phyloP scores from a whole-genome alignment of 1,139 yeast species.

The Blastobotrys arbuscula region DNA sequence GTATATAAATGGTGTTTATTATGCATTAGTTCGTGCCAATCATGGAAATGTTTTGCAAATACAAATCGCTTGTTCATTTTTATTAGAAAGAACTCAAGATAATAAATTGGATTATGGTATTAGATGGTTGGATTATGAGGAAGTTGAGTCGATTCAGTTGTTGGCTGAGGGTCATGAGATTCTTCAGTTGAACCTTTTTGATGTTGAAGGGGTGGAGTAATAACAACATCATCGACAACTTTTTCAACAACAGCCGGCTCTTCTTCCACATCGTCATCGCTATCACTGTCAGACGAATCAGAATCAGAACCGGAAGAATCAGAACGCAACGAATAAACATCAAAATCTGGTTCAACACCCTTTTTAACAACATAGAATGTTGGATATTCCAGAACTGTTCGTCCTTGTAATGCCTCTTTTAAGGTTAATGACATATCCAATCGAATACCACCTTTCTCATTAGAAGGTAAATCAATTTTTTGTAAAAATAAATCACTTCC shows the following conservation, averaged over 20 bases:
- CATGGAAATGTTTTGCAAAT: background rate
- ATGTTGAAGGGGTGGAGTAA: slow-evolving; percentile 7
- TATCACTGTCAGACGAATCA: slow-evolving; percentile 5
- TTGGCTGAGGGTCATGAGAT: slow-evolving; percentile 6
- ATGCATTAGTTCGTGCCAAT: slow-evolving; percentile 2
- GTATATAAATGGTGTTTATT: background rate
- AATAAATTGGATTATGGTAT: slow-evolving; percentile 14
- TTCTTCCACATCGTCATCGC: slow-evolving; percentile 6
- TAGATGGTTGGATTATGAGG: slow-evolving; percentile 4
- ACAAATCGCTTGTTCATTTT: slow-evolving; percentile 6
- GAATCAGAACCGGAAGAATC: slow-evolving; percentile 8
- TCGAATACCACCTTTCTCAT: slow-evolving; percentile 18
- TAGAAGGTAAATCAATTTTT: slow-evolving; percentile 22
- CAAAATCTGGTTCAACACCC: slow-evolving; percentile 7
- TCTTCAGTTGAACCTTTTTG: slow-evolving; percentile 11
- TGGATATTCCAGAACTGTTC: slow-evolving; percentile 72
- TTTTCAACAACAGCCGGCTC: background rate
- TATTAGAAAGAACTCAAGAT: background rate
- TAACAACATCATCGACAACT: slow-evolving; percentile 2
- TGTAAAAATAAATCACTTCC: slow-evolving; percentile 17
- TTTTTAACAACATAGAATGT: slow-evolving; percentile 38
- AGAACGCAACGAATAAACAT: slow-evolving; percentile 3
- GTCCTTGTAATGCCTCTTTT: slow-evolving; percentile 47
- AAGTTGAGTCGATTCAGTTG: slow-evolving; percentile 1
- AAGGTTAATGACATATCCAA: slow-evolving; percentile 27